These are phyloP conservation scores for Clarireedia hainanense DNA, from an alignment of 2,329 filamentous ascomycete species.

Conservation along the genomic window DNA sequence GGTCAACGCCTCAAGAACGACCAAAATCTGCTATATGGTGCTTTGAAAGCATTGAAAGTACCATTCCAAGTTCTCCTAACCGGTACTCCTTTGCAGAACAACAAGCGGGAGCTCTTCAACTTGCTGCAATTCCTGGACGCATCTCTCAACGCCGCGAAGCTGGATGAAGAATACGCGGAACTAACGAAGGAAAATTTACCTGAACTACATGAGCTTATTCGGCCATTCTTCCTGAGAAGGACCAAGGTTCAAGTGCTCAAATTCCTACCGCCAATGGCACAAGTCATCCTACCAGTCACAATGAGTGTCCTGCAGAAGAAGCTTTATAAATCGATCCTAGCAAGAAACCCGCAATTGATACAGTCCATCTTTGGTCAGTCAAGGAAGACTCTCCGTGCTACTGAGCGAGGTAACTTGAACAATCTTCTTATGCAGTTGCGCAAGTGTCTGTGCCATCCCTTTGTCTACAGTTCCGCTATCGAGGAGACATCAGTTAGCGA, in stretches of 20 bases:
- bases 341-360: conserved; percentile 84
- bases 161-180: conserved; percentile 71
- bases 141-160: conserved; percentile 55
- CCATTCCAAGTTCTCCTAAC: conserved; percentile 83
- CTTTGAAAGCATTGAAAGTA: conserved; percentile 64
- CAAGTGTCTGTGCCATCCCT: conserved; percentile 92
- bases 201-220: conserved; percentile 74
- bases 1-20: conserved; percentile 95
- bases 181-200: conserved; percentile 76
- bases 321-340: conserved; percentile 86
- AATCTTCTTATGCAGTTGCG: conserved; percentile 94
- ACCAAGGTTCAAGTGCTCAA: conserved; percentile 88
- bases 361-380: conserved; percentile 71
- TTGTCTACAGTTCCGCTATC: conserved; percentile 83
- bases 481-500: conserved; percentile 68
- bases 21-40: conserved; percentile 70
- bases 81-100: conserved; percentile 88
- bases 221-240: conserved; percentile 61
- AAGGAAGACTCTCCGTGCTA: conserved; percentile 49
- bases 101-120: conserved; percentile 90
- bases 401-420: conserved; percentile 73
- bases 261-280: conserved; percentile 85
- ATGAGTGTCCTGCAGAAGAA: conserved; percentile 94
- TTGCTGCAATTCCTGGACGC: conserved; percentile 87
- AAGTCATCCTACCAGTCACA: conserved; percentile 91